Conservation (phyloP, 108 stramenopile genomes). For the Nitzschia sp. region DNA sequence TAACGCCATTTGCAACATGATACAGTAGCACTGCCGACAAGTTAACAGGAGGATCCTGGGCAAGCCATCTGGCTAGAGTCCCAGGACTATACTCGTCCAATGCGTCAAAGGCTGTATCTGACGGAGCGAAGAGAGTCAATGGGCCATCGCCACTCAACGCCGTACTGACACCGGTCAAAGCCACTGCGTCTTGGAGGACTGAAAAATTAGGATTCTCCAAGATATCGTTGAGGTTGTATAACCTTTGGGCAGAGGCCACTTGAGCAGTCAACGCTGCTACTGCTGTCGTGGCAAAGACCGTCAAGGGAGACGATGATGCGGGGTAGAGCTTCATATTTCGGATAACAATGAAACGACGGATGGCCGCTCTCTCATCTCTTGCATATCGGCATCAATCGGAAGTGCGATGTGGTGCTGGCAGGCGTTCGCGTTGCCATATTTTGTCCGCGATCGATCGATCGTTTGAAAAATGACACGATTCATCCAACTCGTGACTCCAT, state of each 20-base stretch:
- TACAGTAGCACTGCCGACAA: background rate
- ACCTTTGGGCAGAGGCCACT: background rate
- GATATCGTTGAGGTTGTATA: too few relatives aligned
- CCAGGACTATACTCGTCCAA: background rate
- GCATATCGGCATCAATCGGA: too few relatives aligned
- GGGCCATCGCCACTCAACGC: background rate
- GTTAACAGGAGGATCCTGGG: background rate
- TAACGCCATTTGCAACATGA: background rate
- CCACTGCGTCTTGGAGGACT: background rate
- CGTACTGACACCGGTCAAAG: background rate
- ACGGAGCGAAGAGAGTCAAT: background rate
- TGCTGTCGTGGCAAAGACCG: background rate
- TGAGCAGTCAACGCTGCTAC: background rate
- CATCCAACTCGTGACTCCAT: too few relatives aligned
- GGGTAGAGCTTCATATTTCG: too few relatives aligned
- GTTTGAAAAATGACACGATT: too few relatives aligned
- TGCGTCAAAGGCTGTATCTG: background rate
- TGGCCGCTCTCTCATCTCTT: too few relatives aligned
- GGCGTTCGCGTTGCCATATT: too few relatives aligned
- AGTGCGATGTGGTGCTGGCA: too few relatives aligned
- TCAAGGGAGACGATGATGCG: background rate
- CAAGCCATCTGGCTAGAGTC: background rate
- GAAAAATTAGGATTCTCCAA: background rate
- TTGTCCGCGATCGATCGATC: too few relatives aligned
- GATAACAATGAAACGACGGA: too few relatives aligned